Evolutionary conservation across 495 filamentous ascomycete genomes (phyloP).

Genomic region (Neurospora sp.): DNA sequence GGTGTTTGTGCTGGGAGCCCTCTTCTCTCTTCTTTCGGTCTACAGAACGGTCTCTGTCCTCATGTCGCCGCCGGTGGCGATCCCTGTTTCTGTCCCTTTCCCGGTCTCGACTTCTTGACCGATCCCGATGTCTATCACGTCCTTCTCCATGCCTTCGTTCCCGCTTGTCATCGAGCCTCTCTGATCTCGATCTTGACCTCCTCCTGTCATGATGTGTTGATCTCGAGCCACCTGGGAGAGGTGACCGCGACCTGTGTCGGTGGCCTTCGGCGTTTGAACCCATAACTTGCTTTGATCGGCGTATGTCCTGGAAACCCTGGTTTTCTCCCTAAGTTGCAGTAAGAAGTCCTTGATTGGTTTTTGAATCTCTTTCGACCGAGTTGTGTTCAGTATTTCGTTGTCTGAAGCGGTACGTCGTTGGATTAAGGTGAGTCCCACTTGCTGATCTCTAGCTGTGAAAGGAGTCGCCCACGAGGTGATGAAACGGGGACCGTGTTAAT

Average conservation of each 20-base stretch:
- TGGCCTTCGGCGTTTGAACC: not conserved
- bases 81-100: conserved; percentile 2
- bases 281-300: not conserved
- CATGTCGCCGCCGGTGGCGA: not conserved
- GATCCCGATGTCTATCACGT: not conserved
- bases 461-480: not conserved
- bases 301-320: not conserved
- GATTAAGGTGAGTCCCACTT: not conserved
- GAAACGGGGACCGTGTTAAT: not conserved
- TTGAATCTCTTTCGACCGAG: not conserved
- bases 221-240: not conserved
- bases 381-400: not conserved
- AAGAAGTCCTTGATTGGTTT: not conserved
- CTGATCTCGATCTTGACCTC: not conserved
- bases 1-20: not conserved
- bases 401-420: not conserved
- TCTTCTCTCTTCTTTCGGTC: not conserved
- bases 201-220: not conserved
- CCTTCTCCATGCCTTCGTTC: not conserved
- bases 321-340: not conserved
- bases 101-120: not conserved
- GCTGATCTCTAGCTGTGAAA: not conserved
- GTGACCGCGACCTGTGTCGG: not conserved
- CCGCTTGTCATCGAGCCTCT: conserved; percentile 3
- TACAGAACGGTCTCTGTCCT: not conserved